Base-by-base conservation (phyloP, 2,329 filamentous ascomycete genomes). In the Dactylellina parvicollis region DNA sequence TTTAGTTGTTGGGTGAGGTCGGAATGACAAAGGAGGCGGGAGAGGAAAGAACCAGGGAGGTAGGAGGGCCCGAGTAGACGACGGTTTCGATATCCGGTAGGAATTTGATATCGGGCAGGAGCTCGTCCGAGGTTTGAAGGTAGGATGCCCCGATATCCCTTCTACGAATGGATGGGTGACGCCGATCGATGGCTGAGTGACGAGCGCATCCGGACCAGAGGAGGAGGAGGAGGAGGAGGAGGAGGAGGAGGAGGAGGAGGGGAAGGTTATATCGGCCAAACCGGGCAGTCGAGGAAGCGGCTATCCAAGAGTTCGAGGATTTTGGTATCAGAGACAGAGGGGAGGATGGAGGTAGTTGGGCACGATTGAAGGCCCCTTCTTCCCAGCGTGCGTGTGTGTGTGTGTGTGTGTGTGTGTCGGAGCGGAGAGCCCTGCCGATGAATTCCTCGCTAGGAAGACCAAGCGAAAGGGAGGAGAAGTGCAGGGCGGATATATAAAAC, bases 181-280 rank as follows among this genome's bases (percentile, higher is more conserved):
- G 28, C 49, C 49, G 20, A 26, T 36, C 32, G 10, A 36, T 54
- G 12, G 30, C 24, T 8, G 22, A 54, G 20, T 20, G 57, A 40
- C 34, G 57, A 62, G 57, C 32, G 57, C 57, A 62, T 62, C 32
- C 46, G 46, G 30, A 46, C 26, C 40, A 22, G 40, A 60, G 40
- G 12, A 34, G 16, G n/a, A 16, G 8, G 16, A 16, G 38, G n/a
- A 7, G 38, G 38, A 16, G 38, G n/a, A 9, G n/a, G 12, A 30
- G 14, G 9, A 22, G 24, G 24, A 28, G 20, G 18, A 8, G 7
- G 20, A 22, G 5, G n/a, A 14, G 7, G 14, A 49, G 34, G 2
- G 34, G 42, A 22, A 28, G 52, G 14, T 40, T 20, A 32, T 30
- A 28, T 22, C 24, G 18, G 32, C 30, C 16, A 14, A 44, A 62